phyloP scores from a whole-genome alignment of 1,139 yeast species.

The Suhomyces bolitotheri region DNA sequence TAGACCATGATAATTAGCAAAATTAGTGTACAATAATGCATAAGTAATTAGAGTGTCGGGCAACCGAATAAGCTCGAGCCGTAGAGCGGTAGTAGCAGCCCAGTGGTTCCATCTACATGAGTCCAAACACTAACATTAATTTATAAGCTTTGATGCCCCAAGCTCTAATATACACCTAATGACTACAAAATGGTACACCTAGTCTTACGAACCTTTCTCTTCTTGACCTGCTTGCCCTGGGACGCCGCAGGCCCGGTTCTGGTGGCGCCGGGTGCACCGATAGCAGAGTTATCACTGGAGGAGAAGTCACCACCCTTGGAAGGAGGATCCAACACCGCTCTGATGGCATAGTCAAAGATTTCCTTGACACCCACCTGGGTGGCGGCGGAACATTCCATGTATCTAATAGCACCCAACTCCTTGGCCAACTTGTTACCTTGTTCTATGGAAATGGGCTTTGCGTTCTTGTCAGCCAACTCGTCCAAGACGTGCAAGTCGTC shows the following conservation, averaged over 20 bases:
- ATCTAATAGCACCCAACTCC: conserved; percentile 71
- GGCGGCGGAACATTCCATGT: conserved; percentile 92
- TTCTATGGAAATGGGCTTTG: conserved; percentile 58
- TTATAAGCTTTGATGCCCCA: neutral
- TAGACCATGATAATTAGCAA: too few species aligned
- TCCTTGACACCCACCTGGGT: conserved; percentile 84
- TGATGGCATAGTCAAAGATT: conserved; percentile 79
- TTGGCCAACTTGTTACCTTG: conserved; percentile 71
- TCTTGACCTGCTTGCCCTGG: conserved; percentile 13
- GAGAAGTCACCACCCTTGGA: conserved; percentile 8
- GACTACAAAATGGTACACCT: conserved; percentile 38
- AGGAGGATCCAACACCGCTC: conserved; percentile 66
- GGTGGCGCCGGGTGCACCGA: conserved; percentile 11
- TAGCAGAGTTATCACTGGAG: conserved; percentile 6
- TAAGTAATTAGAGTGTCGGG: too few species aligned
- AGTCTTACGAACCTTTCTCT: conserved; percentile 37
- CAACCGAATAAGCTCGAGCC: too few species aligned
- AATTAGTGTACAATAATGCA: too few species aligned
- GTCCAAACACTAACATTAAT: neutral
- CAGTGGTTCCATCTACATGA: too few species aligned
- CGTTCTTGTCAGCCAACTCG: conserved; percentile 62
- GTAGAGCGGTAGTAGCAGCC: too few species aligned
- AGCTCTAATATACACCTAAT: conserved; percentile 3
- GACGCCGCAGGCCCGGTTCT: conserved; percentile 1
- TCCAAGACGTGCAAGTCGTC: conserved; percentile 79